phyloP scores from a whole-genome alignment of 2,329 filamentous ascomycete genomes.

The Penicillium glabrum region DNA sequence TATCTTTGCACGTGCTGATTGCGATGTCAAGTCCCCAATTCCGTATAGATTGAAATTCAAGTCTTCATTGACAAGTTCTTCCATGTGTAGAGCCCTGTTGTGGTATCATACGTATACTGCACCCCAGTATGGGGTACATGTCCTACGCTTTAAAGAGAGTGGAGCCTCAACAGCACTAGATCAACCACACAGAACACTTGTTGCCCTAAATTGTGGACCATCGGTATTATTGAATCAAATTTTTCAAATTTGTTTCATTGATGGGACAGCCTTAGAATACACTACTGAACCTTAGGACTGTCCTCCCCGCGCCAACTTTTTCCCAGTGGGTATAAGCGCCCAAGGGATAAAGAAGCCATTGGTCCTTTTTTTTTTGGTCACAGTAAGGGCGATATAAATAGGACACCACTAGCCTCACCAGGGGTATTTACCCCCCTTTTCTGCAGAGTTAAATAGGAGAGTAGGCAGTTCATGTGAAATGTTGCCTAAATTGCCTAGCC shows the following conservation, averaged over 20 bases:
- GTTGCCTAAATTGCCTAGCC: neutral
- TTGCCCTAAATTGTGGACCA: neutral
- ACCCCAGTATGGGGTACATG: neutral
- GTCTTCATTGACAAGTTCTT: constrained; percentile 18
- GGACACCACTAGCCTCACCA: neutral
- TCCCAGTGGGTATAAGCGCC: neutral
- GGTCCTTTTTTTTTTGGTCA: neutral
- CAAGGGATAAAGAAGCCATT: neutral
- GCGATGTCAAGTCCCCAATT: neutral
- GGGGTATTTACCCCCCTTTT: neutral
- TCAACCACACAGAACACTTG: neutral
- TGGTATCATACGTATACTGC: neutral
- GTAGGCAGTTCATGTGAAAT: neutral
- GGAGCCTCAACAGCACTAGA: neutral
- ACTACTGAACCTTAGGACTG: constrained; percentile 3
- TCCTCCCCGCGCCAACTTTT: neutral
- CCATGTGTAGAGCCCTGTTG: neutral
- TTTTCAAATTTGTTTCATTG: neutral
- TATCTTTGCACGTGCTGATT: neutral
- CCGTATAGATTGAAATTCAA: constrained; percentile 23
- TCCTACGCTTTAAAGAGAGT: neutral
- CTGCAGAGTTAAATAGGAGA: neutral
- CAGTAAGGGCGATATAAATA: neutral
- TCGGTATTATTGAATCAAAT: neutral
- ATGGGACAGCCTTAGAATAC: neutral